Base-by-base conservation (phyloP, 495 filamentous ascomycete genomes). In the Chlorociboria aeruginascens region DNA sequence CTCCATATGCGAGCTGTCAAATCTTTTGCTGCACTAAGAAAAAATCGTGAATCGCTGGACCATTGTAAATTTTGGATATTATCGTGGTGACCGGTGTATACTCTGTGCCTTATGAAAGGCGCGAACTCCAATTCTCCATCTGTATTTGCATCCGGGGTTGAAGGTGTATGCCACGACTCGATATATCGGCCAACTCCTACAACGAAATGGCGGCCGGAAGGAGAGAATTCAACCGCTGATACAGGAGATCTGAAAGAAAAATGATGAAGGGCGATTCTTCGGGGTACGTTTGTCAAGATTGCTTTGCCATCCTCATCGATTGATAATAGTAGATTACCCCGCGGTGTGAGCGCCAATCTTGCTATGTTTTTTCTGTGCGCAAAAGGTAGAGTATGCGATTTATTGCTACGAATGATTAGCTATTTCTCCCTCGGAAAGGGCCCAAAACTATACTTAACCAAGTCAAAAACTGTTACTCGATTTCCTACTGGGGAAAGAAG, bases 401-500 rank as follows among this genome's bases (percentile, higher is more conserved):
- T 94, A 66, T 96, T 96, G 53, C 89, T 96, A 52, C 29, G 39
- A 47, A 12, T 34, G 36, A 40, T 38, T 59, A 43, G 51, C 60
- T 48, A 59, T 48, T 48, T 45, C 20, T 29, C 11, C 20, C 32
- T n/a, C 7, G 43, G 32, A 36, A 17, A 17, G 28, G 30, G 32
- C 38, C 14, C 28, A 31, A 10, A 28, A 39, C 67, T 79, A 55
- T 76, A 95, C 89, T 96, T 88, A 48, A 95, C 82, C 14, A 98
- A 72, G 61, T 98, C 89, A 65, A 98, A 98, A 42, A 96, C 84
- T 2, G 92, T 85, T 43, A 98, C 86, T 59, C 86, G 72, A 69
- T 97, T 98, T 58, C 92, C 92, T 46, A 98, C 93, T 20, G 92
- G 92, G n/a, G 93, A 97, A 52, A 92, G 82, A 39, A 98, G 74